Evolutionary conservation across 805 yeast species (phyloP).

Genomic region (Yarrowia osloensis): DNA sequence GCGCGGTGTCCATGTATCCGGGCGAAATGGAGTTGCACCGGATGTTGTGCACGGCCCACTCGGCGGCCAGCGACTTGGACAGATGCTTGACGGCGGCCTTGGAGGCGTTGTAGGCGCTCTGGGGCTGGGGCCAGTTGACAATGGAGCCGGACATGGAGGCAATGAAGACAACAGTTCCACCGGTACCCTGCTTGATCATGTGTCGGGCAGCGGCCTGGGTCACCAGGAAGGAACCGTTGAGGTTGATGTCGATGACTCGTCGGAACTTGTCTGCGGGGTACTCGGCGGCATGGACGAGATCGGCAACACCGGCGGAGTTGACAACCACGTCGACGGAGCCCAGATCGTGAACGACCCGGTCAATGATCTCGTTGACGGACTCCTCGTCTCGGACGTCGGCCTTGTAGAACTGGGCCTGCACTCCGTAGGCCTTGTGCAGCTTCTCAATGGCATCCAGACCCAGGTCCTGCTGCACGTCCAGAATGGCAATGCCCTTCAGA

Average conservation of each 20-base stretch:
- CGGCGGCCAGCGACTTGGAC: slow-evolving; percentile 67
- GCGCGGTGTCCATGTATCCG: slow-evolving; percentile 70
- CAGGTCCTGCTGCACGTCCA: slow-evolving; percentile 62
- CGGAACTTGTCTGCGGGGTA: slow-evolving; percentile 66
- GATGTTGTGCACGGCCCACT: slow-evolving; percentile 69
- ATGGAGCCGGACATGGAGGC: slow-evolving; percentile 73
- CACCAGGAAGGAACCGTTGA: slow-evolving; percentile 66
- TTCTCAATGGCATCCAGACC: slow-evolving; percentile 62
- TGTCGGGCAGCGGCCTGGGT: slow-evolving; percentile 68
- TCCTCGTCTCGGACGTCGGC: slow-evolving; percentile 60
- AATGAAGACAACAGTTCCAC: slow-evolving; percentile 62
- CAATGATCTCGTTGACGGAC: slow-evolving; percentile 53
- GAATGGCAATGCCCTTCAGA: slow-evolving; percentile 55
- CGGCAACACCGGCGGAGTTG: slow-evolving; percentile 69
- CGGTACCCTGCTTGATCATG: slow-evolving; percentile 57
- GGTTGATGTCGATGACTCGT: slow-evolving; percentile 63
- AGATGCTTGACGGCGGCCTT: slow-evolving; percentile 72
- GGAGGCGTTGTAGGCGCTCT: slow-evolving; percentile 68
- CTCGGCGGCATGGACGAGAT: slow-evolving; percentile 68
- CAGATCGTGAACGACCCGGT: slow-evolving; percentile 55
- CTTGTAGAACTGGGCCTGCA: slow-evolving; percentile 62
- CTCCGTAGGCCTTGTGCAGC: slow-evolving; percentile 54
- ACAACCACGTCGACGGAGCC: slow-evolving; percentile 58
- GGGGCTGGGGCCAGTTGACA: slow-evolving; percentile 74
- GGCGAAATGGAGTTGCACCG: slow-evolving; percentile 69